Conservation (phyloP, 2,329 filamentous ascomycete genomes). For the Geoglossum cookeanum region DNA sequence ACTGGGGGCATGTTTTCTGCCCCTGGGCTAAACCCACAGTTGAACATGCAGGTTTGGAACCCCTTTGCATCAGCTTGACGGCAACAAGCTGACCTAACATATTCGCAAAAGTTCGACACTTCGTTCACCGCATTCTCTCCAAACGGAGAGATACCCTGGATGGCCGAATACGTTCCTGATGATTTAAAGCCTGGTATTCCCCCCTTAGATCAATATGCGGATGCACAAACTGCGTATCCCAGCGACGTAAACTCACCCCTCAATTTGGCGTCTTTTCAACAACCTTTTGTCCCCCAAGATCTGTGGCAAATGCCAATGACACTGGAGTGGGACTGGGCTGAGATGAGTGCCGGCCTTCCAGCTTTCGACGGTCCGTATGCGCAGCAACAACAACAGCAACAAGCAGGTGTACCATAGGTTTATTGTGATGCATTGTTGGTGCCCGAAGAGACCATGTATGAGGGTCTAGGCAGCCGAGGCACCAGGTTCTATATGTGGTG, state of each 20-base stretch:
- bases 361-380: not conserved
- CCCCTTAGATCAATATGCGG: not conserved
- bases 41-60: not conserved
- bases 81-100: not conserved
- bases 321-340: slow-evolving; percentile 71
- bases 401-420: not conserved
- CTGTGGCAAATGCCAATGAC: slow-evolving; percentile 93
- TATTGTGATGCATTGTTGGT: not conserved
- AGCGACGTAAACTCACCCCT: slow-evolving; percentile 2
- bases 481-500: no score
- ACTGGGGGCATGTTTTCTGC: not conserved
- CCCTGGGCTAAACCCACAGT: not conserved
- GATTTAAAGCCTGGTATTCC: not conserved
- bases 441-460: no score
- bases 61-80: not conserved
- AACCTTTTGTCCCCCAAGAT: slow-evolving; percentile 81
- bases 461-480: no score
- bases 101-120: not conserved
- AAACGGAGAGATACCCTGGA: not conserved
- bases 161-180: not conserved
- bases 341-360: slow-evolving; percentile 18
- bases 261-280: slow-evolving; percentile 40
- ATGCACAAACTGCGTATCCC: not conserved
- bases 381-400: not conserved
- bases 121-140: not conserved